Base-by-base conservation (phyloP, 108 stramenopile species). In the Cylindrotheca closterium region DNA sequence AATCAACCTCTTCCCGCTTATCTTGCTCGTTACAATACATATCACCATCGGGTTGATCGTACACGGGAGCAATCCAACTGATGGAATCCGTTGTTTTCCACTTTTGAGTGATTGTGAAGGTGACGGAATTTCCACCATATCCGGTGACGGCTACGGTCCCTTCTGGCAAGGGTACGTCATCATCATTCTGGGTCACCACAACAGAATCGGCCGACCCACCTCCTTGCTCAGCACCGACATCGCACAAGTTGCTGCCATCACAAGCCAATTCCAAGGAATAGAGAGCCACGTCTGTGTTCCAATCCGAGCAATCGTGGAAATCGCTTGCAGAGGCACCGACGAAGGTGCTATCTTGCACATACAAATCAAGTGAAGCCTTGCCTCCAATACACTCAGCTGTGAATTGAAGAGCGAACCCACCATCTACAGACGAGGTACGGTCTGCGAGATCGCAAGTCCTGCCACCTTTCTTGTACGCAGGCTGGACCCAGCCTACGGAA, bases 61-160 rank as follows among this genome's bases (percentile, higher is more conserved):
- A 51, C n/a, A n/a, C 50, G 19, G 50, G 50, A 51, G 19, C 50
- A 51, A 51, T 19, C 50, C 50, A 51, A 51, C 50, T 51, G 19
- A 51, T 51, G 8, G 15, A 22, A 51, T 19, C 50, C 5, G 17
- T 17, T 51, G 5, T n/a, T 22, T 51, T 29, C 28, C 8, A 51
- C 8, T 51, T 51, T 22, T 22, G 50, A 4, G 50, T 26, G 54
- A 21, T 55, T 15, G 4, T 25, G 4, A 21, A 10, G 7, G 23
- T 26, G 15, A 10, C 54, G 4, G 54, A 25, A 28, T 26, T 55
- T 15, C n/a, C 8, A 4, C 54, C 54, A 8, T 12, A 26, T 30
- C 30, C 15, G 26, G 3, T 30, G 50, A 51, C 50, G n/a, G n/a
- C n/a, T 18, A 51, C 50, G 5, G 50, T 51, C 5, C 21, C 50